Percentiles rank a stretch among this genome's conserved stretches.
Evolutionary conservation across 345 rosid species (phyloP).

Genomic region (Linum usitatissimum): DNA sequence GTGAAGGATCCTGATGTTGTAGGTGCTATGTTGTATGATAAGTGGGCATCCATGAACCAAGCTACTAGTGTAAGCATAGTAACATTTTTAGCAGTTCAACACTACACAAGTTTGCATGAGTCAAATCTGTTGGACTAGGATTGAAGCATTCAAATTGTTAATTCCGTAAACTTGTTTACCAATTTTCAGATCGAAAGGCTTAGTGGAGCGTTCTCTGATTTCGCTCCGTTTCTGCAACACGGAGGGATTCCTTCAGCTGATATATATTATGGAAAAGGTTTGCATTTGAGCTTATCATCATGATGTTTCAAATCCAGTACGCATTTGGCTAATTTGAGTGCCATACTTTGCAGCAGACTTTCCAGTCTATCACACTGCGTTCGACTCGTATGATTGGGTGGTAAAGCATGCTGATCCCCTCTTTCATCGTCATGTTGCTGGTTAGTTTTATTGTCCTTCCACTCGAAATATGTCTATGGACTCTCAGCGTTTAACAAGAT

Average conservation of each 20-base stretch:
- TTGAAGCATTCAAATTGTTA: background rate
- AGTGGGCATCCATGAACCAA: constrained; percentile 41
- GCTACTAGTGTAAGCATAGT: constrained; percentile 29
- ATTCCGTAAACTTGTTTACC: constrained; percentile 1
- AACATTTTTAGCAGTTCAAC: background rate
- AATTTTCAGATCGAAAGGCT: constrained; percentile 71
- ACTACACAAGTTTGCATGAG: too few species aligned
- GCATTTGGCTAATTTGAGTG: constrained; percentile 1
- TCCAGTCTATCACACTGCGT: constrained; percentile 91
- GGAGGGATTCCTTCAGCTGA: constrained; percentile 85
- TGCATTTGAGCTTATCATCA: background rate
- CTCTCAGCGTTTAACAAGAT: constrained; percentile 1
- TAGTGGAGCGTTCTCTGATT: constrained; percentile 79
- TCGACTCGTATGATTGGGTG: constrained; percentile 83
- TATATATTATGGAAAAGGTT: constrained; percentile 88
- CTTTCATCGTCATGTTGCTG: constrained; percentile 81
- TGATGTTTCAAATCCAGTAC: too few species aligned
- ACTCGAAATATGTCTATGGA: background rate
- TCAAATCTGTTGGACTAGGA: background rate
- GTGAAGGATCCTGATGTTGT: constrained; percentile 71
- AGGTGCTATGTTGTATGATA: constrained; percentile 48
- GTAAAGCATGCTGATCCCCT: constrained; percentile 57
- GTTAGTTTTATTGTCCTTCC: constrained; percentile 27
- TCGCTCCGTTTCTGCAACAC: constrained; percentile 88
- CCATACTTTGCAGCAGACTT: constrained; percentile 41